phyloP scores from a whole-genome alignment of 768 basidiomycete species.

The Thelephora ganbajun region DNA sequence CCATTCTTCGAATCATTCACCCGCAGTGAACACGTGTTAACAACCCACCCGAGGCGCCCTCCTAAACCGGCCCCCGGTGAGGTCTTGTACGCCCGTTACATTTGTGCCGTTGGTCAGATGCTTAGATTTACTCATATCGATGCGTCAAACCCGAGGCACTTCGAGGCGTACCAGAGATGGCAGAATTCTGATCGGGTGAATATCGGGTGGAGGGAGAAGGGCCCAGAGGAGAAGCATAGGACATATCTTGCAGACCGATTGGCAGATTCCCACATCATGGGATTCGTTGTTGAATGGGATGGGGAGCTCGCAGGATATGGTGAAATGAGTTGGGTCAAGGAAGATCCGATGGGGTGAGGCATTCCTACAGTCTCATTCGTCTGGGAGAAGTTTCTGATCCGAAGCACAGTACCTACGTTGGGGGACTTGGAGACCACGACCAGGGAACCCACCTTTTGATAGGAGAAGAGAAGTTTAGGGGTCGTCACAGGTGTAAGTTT shows the following conservation, averaged over 20 bases:
- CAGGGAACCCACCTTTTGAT: constrained; percentile 30
- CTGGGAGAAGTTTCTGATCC: constrained; percentile 14
- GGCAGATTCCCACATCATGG: constrained; percentile 24
- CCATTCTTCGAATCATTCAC: constrained; percentile 29
- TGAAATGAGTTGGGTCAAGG: constrained; percentile 34
- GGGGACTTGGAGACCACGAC: constrained; percentile 18
- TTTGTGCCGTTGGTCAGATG: constrained; percentile 20
- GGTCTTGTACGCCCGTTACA: constrained; percentile 25
- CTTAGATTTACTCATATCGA: constrained; percentile 19
- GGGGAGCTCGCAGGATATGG: constrained; percentile 27
- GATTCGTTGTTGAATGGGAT: constrained; percentile 35
- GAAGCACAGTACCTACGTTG: constrained; percentile 14
- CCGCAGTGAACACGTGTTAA: constrained; percentile 28
- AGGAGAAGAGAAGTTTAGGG: constrained; percentile 33
- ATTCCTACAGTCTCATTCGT: constrained; percentile 5
- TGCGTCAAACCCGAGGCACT: constrained; percentile 15
- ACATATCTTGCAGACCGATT: constrained; percentile 22
- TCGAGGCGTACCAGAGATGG: constrained; percentile 33
- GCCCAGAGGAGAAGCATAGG: constrained; percentile 28
- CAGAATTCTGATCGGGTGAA: constrained; percentile 35
- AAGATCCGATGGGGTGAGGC: constrained; percentile 11
- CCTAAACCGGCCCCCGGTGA: constrained; percentile 27
- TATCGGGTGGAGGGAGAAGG: constrained; percentile 30
- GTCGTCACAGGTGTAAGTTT: constrained; percentile 25
- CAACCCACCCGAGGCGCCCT: constrained; percentile 38